Evolutionary conservation across 2,329 filamentous ascomycete genomes (phyloP).

Genomic region (Apiospora arundinis): DNA sequence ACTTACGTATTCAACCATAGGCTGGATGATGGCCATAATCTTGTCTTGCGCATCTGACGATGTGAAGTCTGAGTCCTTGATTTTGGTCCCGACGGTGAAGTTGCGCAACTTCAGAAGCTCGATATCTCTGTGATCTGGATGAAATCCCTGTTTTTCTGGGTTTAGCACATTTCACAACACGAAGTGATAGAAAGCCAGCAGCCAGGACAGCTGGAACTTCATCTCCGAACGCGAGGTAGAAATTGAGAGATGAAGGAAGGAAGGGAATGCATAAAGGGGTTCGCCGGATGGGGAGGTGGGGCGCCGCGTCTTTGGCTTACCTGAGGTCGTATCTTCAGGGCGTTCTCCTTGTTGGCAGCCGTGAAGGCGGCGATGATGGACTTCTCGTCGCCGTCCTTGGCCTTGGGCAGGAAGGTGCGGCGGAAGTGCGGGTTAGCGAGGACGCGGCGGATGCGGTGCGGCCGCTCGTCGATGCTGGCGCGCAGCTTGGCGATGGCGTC

Average conservation of each 20-base stretch:
- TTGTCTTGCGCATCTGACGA: conserved; percentile 67
- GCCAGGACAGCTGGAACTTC: no score
- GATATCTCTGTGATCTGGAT: conserved; percentile 77
- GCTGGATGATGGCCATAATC: conserved; percentile 67
- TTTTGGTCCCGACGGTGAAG: conserved; percentile 73
- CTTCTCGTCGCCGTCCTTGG: conserved; percentile 53
- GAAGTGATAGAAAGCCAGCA: no score
- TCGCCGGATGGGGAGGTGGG: not conserved
- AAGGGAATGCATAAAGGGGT: not conserved
- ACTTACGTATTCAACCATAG: conserved; percentile 83
- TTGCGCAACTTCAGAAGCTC: conserved; percentile 80
- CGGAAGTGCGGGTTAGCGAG: conserved; percentile 68
- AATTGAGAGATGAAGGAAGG: no score
- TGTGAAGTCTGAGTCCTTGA: conserved; percentile 71
- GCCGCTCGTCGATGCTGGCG: conserved; percentile 75
- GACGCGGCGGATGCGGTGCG: conserved; percentile 71
- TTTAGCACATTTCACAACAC: not conserved
- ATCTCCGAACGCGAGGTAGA: no score
- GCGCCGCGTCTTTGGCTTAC: conserved; percentile 51
- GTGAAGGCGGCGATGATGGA: conserved; percentile 73
- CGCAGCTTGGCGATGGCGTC: conserved; percentile 71
- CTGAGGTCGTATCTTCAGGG: conserved; percentile 86
- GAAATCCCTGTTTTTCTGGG: conserved; percentile 66
- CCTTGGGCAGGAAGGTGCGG: conserved; percentile 67
- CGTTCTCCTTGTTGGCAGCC: conserved; percentile 71